Conservation (phyloP, 2,329 filamentous ascomycete genomes). For the Aureobasidium sp. region DNA sequence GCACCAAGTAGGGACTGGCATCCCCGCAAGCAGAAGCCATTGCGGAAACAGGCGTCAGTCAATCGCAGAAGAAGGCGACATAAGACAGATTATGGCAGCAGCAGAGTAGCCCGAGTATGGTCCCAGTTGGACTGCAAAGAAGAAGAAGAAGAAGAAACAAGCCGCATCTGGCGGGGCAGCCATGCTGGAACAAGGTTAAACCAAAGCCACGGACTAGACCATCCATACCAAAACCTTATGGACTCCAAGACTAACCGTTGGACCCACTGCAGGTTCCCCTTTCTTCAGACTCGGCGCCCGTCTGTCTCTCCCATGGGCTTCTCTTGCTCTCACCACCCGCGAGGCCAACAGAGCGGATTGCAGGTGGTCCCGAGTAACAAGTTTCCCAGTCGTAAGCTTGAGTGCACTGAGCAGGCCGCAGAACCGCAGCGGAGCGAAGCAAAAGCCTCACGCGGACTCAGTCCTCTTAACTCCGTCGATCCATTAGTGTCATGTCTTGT, state of each 20-base stretch:
- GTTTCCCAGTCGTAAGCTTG: not conserved
- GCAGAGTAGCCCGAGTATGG: not conserved
- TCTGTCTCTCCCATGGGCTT: too few relatives aligned
- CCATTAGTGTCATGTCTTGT: not conserved
- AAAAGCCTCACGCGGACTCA: not conserved
- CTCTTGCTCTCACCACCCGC: not conserved
- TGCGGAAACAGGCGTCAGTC: not conserved
- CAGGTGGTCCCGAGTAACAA: not conserved
- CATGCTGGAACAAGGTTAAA: constrained; percentile 5
- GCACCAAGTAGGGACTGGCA: not conserved
- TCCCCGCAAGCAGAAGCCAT: constrained; percentile 9
- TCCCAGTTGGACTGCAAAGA: not conserved
- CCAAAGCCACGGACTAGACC: constrained; percentile 4
- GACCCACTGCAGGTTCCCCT: not conserved
- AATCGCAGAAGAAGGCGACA: not conserved
- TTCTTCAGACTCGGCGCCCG: not conserved
- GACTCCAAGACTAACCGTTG: not conserved
- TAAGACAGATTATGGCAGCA: not conserved
- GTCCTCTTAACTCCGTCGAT: not conserved
- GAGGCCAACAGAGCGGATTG: not conserved
- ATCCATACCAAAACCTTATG: not conserved
- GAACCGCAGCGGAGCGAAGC: not conserved
- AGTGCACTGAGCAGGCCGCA: not conserved
- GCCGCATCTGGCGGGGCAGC: constrained; percentile 1
- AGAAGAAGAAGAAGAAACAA: not conserved